Evolutionary conservation across 345 rosid genomes (phyloP).

Genomic region (Pistacia integerrima): DNA sequence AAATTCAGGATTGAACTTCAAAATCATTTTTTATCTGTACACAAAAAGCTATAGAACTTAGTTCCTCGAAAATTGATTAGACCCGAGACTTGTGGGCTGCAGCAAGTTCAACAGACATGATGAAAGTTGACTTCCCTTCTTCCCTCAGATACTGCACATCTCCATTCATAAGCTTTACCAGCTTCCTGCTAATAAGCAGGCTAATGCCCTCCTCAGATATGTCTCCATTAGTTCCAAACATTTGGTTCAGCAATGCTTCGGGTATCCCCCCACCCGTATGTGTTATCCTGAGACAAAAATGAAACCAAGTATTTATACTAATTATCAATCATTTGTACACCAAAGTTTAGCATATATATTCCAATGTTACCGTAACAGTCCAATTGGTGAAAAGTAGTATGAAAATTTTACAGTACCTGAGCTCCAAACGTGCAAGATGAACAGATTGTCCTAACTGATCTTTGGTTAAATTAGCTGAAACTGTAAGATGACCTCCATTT

Average conservation of each 20-base stretch:
- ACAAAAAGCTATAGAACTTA: conserved; percentile 1
- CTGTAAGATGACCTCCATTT: conserved; percentile 52
- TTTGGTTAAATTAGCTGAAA: conserved; percentile 60
- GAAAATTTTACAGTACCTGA: conserved; percentile 51
- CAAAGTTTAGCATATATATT: background rate
- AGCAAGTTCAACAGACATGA: conserved; percentile 70
- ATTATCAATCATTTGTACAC: background rate
- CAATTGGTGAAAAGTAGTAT: background rate
- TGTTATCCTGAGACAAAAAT: conserved; percentile 50
- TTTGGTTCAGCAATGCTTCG: conserved; percentile 63
- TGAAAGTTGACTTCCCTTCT: conserved; percentile 73
- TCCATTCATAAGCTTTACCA: conserved; percentile 89
- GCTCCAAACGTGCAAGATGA: conserved; percentile 66
- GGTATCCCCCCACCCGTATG: conserved; percentile 73
- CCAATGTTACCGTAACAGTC: background rate
- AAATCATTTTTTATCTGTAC: conserved; percentile 1
- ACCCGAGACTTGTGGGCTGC: conserved; percentile 36
- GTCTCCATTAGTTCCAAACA: conserved; percentile 69
- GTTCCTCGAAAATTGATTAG: conserved; percentile 12
- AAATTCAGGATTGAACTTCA: conserved; percentile 6
- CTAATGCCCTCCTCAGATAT: conserved; percentile 76
- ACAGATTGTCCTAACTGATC: conserved; percentile 72
- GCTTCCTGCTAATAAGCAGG: conserved; percentile 69
- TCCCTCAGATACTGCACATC: conserved; percentile 86
- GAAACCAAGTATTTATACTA: background rate